A percentile compares a stretch with the other conserved stretches of the same genome.
Conservation (phyloP, 345 rosid species). For the Streptanthus diversifolius region DNA sequence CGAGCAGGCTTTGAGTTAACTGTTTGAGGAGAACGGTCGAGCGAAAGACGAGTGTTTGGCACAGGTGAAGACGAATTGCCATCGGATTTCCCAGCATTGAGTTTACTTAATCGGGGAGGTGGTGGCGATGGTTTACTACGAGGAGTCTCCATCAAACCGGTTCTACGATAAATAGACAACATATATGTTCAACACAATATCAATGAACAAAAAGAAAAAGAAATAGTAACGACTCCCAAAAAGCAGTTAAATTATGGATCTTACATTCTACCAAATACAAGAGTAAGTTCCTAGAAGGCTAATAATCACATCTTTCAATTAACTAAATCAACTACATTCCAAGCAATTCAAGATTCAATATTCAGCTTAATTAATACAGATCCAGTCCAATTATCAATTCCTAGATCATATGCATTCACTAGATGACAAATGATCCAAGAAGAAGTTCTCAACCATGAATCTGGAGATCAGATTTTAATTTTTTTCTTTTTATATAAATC, state of each 20-base stretch:
- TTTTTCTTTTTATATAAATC: background rate
- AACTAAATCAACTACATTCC: background rate
- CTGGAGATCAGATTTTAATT: background rate
- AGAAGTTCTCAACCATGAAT: background rate
- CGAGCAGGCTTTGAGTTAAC: slow-evolving; percentile 59
- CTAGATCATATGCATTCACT: background rate
- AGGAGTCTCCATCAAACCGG: slow-evolving; percentile 70
- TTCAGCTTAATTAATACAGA: background rate
- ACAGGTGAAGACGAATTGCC: slow-evolving; percentile 52
- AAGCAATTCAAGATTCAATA: background rate
- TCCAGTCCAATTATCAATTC: slow-evolving; percentile 23
- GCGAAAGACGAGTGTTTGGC: slow-evolving; percentile 54
- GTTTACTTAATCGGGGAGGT: slow-evolving; percentile 55
- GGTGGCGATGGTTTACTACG: slow-evolving; percentile 70
- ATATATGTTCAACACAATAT: background rate
- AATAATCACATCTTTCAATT: background rate
- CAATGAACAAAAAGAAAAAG: background rate
- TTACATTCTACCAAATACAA: background rate
- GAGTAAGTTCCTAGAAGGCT: background rate
- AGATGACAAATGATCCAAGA: background rate
- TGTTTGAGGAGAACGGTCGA: slow-evolving; percentile 66
- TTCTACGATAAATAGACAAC: slow-evolving; percentile 37
- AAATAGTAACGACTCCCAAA: background rate
- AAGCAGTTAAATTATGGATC: background rate
- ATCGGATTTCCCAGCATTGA: slow-evolving; percentile 50